These are phyloP conservation scores for Vitis cinerea DNA, from an alignment of 164 flowering plant species.

Conservation along the genomic window DNA sequence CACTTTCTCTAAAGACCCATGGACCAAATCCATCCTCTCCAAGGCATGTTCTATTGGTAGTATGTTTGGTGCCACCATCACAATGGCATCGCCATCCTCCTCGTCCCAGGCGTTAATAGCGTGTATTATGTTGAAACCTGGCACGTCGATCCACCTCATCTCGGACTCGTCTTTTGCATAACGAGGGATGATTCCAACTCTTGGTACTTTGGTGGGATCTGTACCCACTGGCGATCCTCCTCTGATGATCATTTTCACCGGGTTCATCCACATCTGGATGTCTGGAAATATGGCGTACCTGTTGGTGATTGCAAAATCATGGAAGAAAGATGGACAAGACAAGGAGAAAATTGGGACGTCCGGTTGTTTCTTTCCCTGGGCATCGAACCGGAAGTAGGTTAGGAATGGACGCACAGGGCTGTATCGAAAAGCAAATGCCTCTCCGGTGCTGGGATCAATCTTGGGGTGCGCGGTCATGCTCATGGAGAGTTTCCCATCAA, in stretches of 20 bases:
- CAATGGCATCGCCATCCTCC: slow-evolving; percentile 46
- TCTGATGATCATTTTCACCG: slow-evolving; percentile 39
- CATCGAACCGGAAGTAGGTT: slow-evolving; percentile 49
- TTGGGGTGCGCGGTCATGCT: slow-evolving; percentile 93
- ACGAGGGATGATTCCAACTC: slow-evolving; percentile 69
- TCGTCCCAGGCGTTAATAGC: slow-evolving; percentile 83
- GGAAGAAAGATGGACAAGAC: slow-evolving; percentile 52
- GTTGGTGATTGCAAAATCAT: slow-evolving; percentile 77
- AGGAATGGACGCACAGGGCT: slow-evolving; percentile 66
- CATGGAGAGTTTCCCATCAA: slow-evolving; percentile 42
- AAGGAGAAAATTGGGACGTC: slow-evolving; percentile 70
- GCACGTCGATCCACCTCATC: slow-evolving; percentile 75
- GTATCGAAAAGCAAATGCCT: slow-evolving; percentile 67
- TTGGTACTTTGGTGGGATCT: slow-evolving; percentile 45
- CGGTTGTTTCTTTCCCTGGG: slow-evolving; percentile 42
- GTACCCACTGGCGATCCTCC: slow-evolving; percentile 49
- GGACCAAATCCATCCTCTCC: slow-evolving; percentile 60
- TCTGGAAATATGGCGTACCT: slow-evolving; percentile 61
- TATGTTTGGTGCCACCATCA: slow-evolving; percentile 65
- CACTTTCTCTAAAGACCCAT: slow-evolving; percentile 61
- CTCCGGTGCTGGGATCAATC: slow-evolving; percentile 56
- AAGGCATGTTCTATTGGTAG: slow-evolving; percentile 54
- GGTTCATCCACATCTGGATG: slow-evolving; percentile 62
- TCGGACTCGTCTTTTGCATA: slow-evolving; percentile 59
- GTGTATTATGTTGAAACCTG: slow-evolving; percentile 72